Evolutionary conservation across 306 rosid species (phyloP), one percentile per base, ranked within the genome.

Genomic region (Oemleria cerasiformis): DNA sequence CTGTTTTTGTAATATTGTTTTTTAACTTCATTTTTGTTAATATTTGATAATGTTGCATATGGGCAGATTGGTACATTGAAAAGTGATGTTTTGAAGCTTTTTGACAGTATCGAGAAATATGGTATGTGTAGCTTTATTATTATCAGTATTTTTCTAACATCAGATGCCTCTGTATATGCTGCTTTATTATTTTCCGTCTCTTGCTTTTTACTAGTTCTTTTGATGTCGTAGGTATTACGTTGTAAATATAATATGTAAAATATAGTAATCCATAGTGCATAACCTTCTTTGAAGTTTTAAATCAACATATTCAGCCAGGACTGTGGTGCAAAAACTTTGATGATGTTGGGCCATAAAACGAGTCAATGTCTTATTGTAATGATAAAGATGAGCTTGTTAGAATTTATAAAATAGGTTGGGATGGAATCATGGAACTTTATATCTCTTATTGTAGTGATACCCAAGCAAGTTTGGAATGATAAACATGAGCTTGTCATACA

Each of bases 91-190:
- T 63, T 82, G 81, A 95, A 95, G 86, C 99, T 95, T 78, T 95
- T 95, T 72, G 99, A 92, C 86, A 88, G 90, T 77, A 78, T 92
- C 74, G 96, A 92, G 87, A 92, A 88, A 81, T 92, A 95, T 86
- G 97, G 99, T 95, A 86, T n/a, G 91, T 77, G 71, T 61, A 73
- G 30, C 63, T 74, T 2, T 53, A 3, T 51, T 51, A 8, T 44
- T 44, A 8, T 44, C 4, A 2, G 9, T 44, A 61, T 49, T 55
- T 41, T 42, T 66, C n/a, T 65, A 30, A 49, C 11, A 71, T 1
- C 40, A 14, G 8, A 72, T 59, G 65, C 50, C 64, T 42, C n/a
- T 21, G 75, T 19, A 63, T 16, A 38, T 20, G 50, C 71, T 34
- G n/a, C 41, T 47, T 41, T n/a, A 45, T 77, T 42, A 10, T 67